Evolutionary conservation across 139 green algal species (phyloP).

Genomic region (Tetraselmis striata): DNA sequence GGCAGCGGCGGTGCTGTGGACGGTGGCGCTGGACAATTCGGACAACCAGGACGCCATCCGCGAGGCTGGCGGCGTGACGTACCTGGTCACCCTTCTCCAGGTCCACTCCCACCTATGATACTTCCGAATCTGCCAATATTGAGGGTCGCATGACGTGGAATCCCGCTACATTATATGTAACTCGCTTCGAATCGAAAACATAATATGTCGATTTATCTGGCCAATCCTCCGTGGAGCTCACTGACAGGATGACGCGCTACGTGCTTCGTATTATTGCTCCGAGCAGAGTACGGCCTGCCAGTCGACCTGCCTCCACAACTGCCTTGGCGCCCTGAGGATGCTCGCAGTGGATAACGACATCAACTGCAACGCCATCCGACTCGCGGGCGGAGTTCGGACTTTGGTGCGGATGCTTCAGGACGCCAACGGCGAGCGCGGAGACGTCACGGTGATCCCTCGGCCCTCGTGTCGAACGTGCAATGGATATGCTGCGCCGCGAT

Average conservation of each 20-base stretch:
- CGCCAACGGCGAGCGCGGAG: background rate
- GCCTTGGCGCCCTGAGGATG: background rate
- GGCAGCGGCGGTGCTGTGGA: background rate
- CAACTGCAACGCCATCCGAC: background rate
- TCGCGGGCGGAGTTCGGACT: background rate
- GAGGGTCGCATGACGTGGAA: no score
- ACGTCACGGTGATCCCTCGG: no score
- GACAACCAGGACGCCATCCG: background rate
- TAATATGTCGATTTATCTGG: no score
- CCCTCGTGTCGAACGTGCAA: no score
- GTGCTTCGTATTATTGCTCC: no score
- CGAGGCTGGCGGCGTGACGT: background rate
- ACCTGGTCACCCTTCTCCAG: background rate
- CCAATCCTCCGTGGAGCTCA: no score
- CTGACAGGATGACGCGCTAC: no score
- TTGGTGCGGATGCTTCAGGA: background rate
- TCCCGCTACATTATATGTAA: no score
- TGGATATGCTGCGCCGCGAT: no score
- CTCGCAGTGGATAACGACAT: background rate
- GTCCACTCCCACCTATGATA: background rate
- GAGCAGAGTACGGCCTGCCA: background rate
- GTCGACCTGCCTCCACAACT: background rate
- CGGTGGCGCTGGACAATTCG: background rate
- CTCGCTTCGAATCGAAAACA: no score
- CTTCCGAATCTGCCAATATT: no score